phyloP scores from a whole-genome alignment of 805 yeast species.

The Ogataea kodamae region DNA sequence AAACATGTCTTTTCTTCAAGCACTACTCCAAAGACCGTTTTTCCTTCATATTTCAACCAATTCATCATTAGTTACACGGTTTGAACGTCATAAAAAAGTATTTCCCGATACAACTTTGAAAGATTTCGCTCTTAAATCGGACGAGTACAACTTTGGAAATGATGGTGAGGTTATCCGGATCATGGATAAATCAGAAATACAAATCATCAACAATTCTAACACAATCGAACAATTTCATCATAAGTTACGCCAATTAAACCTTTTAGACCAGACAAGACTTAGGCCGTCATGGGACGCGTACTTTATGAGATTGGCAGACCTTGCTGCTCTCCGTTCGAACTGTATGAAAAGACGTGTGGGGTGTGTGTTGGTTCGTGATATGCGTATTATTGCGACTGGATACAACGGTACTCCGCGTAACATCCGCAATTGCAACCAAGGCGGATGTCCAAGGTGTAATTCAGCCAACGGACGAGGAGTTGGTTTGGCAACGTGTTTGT shows the following conservation, averaged over 20 bases:
- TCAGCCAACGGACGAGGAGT: slow-evolving; percentile 60
- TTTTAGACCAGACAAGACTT: slow-evolving; percentile 53
- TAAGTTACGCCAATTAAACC: slow-evolving; percentile 39
- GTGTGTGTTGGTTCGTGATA: slow-evolving; percentile 85
- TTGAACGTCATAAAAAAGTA: slow-evolving; percentile 29
- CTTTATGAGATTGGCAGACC: slow-evolving; percentile 88
- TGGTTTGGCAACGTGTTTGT: slow-evolving; percentile 76
- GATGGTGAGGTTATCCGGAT: slow-evolving; percentile 37
- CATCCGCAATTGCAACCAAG: slow-evolving; percentile 84
- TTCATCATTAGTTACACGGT: slow-evolving; percentile 59
- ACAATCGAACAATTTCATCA: slow-evolving; percentile 36
- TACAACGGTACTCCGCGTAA: slow-evolving; percentile 97
- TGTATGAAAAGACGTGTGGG: slow-evolving; percentile 98
- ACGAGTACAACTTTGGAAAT: slow-evolving; percentile 9
- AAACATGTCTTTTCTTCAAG: slow-evolving; percentile 40
- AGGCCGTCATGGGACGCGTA: slow-evolving; percentile 97
- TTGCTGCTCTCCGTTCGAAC: slow-evolving; percentile 89
- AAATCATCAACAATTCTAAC: slow-evolving; percentile 49
- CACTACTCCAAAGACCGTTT: slow-evolving; percentile 68
- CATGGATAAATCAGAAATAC: slow-evolving; percentile 48
- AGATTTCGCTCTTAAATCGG: slow-evolving; percentile 17
- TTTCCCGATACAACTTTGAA: slow-evolving; percentile 13
- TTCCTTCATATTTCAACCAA: slow-evolving; percentile 77
- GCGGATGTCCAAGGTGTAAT: slow-evolving; percentile 93
- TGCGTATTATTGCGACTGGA: slow-evolving; percentile 90